These are phyloP conservation scores for Misopates orontium DNA, from an alignment of 257 asterid genomes.

Conservation along the genomic window DNA sequence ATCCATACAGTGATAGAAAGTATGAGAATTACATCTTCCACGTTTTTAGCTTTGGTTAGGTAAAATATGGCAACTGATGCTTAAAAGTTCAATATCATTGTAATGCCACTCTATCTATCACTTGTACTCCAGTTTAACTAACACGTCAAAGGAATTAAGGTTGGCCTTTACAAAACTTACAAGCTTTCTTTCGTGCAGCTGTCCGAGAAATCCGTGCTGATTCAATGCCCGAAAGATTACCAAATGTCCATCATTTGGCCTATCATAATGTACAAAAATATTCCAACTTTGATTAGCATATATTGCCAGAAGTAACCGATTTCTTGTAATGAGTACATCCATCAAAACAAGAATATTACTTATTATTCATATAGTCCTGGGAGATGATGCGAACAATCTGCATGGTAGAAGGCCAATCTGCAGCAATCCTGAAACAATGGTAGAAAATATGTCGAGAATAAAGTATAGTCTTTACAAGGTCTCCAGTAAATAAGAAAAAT, in stretches of 20 bases:
- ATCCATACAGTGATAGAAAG: constrained; percentile 4
- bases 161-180: constrained; percentile 71
- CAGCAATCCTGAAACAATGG: constrained; percentile 66
- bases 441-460: background rate
- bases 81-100: too few relatives aligned
- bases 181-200: constrained; percentile 87
- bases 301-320: background rate
- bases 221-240: constrained; percentile 89
- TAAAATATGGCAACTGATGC: too few relatives aligned
- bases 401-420: constrained; percentile 90
- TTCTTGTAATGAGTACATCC: constrained; percentile 25
- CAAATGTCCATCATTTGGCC: constrained; percentile 79
- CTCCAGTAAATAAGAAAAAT: too few relatives aligned
- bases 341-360: constrained; percentile 44
- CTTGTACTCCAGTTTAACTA: too few relatives aligned
- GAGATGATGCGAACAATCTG: constrained; percentile 76
- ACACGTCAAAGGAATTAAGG: background rate
- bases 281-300: too few relatives aligned
- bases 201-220: constrained; percentile 84
- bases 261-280: constrained; percentile 22
- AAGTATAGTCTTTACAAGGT: too few relatives aligned
- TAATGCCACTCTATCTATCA: too few relatives aligned
- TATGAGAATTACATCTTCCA: too few relatives aligned
- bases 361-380: constrained; percentile 90
- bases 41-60: too few relatives aligned